phyloP scores from a whole-genome alignment of 768 basidiomycete species.

The Mycena pura region DNA sequence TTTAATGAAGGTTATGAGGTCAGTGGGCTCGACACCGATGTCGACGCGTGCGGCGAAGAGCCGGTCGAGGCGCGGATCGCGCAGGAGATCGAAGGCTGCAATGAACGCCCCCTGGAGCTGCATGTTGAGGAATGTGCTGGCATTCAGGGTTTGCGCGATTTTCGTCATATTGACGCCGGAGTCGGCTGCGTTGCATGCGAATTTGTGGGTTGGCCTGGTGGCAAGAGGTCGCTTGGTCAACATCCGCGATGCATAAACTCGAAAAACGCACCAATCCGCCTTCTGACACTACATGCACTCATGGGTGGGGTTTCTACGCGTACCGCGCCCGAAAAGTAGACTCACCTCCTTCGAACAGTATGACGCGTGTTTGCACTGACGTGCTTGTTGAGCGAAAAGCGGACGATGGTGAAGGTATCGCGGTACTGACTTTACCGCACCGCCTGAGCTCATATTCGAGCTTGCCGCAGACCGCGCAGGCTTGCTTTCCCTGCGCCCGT shows the following conservation, averaged over 20 bases:
- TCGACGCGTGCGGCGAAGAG: slow-evolving; percentile 12
- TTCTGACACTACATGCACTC: slow-evolving; percentile 15
- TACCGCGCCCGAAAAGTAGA: not conserved
- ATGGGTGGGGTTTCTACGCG: slow-evolving; percentile 1
- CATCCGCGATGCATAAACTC: not conserved
- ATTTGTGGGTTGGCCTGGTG: slow-evolving; percentile 16
- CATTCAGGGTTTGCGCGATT: slow-evolving; percentile 14
- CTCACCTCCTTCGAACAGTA: slow-evolving; percentile 21
- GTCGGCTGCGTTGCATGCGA: slow-evolving; percentile 12
- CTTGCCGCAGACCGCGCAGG: slow-evolving; percentile 12
- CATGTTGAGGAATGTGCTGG: slow-evolving; percentile 17
- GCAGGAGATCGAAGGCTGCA: slow-evolving; percentile 14
- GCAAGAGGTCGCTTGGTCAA: not conserved
- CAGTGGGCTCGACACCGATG: slow-evolving; percentile 18
- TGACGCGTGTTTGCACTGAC: slow-evolving; percentile 17
- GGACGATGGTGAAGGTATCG: slow-evolving; percentile 1
- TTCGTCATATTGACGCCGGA: slow-evolving; percentile 13
- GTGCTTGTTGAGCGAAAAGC: slow-evolving; percentile 6
- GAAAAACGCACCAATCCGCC: slow-evolving; percentile 17
- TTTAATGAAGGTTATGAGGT: slow-evolving; percentile 8
- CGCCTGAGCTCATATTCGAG: slow-evolving; percentile 3
- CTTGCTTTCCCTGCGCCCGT: slow-evolving; percentile 11
- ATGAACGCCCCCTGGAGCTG: slow-evolving; percentile 15
- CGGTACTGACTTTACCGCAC: slow-evolving; percentile 17
- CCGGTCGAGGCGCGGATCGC: slow-evolving; percentile 6